Base-by-base conservation (phyloP, 768 basidiomycete species). In the Roridomyces roridus region DNA sequence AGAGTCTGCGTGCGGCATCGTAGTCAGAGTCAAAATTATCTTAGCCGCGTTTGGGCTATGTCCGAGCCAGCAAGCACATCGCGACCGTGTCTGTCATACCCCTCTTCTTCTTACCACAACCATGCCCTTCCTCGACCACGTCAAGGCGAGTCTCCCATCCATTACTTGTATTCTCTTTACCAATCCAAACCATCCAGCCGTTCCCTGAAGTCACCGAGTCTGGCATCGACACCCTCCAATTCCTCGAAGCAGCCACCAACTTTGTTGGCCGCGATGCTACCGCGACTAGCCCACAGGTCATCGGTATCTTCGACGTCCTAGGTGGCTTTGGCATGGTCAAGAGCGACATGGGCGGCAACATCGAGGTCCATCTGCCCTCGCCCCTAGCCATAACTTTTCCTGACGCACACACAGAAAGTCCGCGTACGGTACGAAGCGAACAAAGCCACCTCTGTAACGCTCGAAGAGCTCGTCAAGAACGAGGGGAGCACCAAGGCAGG, bases 401-500 rank as follows among this genome's bases (percentile, higher is more conserved):
- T 51, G 17, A 28, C 36, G 17, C 11, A 20, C 39, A 46, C 31
- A 28, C 68, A 97, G 96, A 99, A 99, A 96, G 87, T 97, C 55
- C 85, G 87, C 50, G 80, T 86, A 15, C 86, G 94, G 40, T 92
- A 91, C 70, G 79, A 87, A 23, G 84, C 89, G 0, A 74, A 80
- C 5, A 87, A 91, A 2, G 72, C 72, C 2, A 63, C 84, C 58
- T 94, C 90, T 6, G 71, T 74, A 25, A 98, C 97, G 1, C 83
- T 99, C 24, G 92, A 99, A 74, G 75, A 80, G 44, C 85, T 99
- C 24, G 87, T 94, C 5, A 80, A 81, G 67, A 89, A 89, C 66
- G 97, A 98, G 74, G 88, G 91, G 72, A 75, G 74, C 21, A 91
- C 94, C 75, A 93, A 95, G 83, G 94, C 94, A 73, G 83, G 85